Percentiles rank a stretch among this genome's conserved stretches.
These are phyloP conservation scores for Didymella keratinophila DNA, from an alignment of 2,329 filamentous ascomycete species.

Conservation along the genomic window DNA sequence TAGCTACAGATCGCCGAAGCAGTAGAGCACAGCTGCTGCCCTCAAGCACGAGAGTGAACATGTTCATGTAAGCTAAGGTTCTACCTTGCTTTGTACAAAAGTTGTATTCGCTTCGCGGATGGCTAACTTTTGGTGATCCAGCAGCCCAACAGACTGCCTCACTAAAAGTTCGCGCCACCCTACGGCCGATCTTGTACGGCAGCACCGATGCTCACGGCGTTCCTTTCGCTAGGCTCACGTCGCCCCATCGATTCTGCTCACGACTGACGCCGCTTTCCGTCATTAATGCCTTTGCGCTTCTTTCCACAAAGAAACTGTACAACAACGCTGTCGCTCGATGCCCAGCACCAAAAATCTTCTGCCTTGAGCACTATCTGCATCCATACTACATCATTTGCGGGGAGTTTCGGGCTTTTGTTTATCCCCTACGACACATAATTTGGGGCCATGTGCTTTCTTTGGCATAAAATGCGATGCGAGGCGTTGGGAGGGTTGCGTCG, in stretches of 20 bases:
- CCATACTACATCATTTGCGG: conserved; percentile 31
- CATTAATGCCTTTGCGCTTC: conserved; percentile 19
- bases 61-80: conserved; percentile 44
- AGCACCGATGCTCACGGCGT: conserved; percentile 32
- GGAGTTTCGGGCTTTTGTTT: conserved; percentile 26
- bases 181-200: conserved; percentile 28
- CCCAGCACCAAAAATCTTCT: conserved; percentile 22
- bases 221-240: conserved; percentile 52
- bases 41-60: conserved; percentile 6
- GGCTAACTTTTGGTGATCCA: conserved; percentile 43
- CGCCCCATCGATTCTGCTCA: conserved; percentile 13
- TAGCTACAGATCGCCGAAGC: conserved; percentile 43
- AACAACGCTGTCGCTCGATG: conserved; percentile 18
- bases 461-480: conserved; percentile 21
- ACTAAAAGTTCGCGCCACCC: conserved; percentile 29
- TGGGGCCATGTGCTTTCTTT: conserved; percentile 12
- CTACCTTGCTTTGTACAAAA: conserved; percentile 47
- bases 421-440: conserved; percentile 13
- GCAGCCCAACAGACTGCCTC: conserved; percentile 29
- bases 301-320: conserved; percentile 22
- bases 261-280: conserved; percentile 6
- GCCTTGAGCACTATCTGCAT: conserved; percentile 17
- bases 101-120: conserved; percentile 38
- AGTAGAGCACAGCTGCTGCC: conserved; percentile 32
- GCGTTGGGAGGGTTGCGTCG: conserved; percentile 11